These are phyloP conservation scores for Lizonia empirigonia DNA, from an alignment of 2,329 filamentous ascomycete genomes.

Conservation along the genomic window DNA sequence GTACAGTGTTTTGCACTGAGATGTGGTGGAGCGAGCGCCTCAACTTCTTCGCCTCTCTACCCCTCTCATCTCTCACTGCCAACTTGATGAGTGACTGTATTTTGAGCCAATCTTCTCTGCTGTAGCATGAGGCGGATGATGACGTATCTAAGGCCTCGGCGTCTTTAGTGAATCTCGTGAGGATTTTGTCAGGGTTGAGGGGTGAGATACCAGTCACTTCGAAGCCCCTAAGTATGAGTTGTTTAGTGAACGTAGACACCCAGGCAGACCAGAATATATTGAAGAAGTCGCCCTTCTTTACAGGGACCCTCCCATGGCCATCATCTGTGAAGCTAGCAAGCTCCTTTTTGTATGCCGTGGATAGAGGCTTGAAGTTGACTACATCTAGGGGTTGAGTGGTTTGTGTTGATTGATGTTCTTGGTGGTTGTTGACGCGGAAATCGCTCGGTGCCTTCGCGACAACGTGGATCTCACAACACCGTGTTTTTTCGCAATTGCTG, in stretches of 20 bases:
- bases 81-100: too few relatives aligned
- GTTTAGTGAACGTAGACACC: not conserved
- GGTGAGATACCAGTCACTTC: slow-evolving; percentile 5
- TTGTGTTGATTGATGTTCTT: too few relatives aligned
- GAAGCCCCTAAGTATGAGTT: slow-evolving; percentile 6
- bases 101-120: slow-evolving; percentile 4
- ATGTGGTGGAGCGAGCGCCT: not conserved
- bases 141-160: not conserved
- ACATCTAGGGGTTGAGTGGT: too few relatives aligned
- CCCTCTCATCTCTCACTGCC: too few relatives aligned
- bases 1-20: not conserved
- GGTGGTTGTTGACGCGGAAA: too few relatives aligned
- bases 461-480: too few relatives aligned
- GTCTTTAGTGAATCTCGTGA: slow-evolving; percentile 1
- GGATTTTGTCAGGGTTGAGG: slow-evolving; percentile 3
- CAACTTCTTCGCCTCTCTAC: not conserved
- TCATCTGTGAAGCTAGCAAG: not conserved
- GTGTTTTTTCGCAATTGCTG: too few relatives aligned
- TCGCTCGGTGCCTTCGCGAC: too few relatives aligned
- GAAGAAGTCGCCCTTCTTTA: slow-evolving; percentile 6
- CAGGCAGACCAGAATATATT: slow-evolving; percentile 1
- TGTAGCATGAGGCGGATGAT: not conserved
- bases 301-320: not conserved
- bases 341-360: not conserved
- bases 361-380: not conserved